Conservation (phyloP, 2,329 filamentous ascomycete species). For the Hypocrella siamensis region DNA sequence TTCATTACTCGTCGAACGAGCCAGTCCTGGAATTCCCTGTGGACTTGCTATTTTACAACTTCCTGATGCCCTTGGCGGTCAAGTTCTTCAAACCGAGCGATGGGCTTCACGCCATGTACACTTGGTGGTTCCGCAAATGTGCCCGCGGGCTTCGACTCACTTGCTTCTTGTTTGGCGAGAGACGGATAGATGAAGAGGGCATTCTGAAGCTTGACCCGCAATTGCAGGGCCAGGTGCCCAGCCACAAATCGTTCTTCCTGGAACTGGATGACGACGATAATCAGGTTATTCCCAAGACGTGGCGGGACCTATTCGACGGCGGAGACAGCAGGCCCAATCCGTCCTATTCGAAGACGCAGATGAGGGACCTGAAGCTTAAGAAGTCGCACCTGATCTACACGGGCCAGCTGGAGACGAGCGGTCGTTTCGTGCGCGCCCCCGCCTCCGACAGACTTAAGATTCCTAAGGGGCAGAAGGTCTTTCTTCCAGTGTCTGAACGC, state of each 20-base stretch:
- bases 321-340: conserved; percentile 27
- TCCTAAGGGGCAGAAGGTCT: conserved; percentile 67
- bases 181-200: conserved; percentile 69
- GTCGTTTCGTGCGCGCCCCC: conserved; percentile 78
- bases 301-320: conserved; percentile 38
- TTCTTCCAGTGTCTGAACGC: conserved; percentile 55
- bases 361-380: conserved; percentile 17
- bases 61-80: conserved; percentile 78
- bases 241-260: conserved; percentile 29
- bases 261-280: conserved; percentile 23
- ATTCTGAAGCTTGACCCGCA: conserved; percentile 30
- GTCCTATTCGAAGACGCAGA: conserved; percentile 18
- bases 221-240: conserved; percentile 14
- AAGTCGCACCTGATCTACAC: conserved; percentile 31
- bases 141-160: conserved; percentile 67
- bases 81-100: conserved; percentile 75
- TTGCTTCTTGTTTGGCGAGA: conserved; percentile 84
- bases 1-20: conserved; percentile 86
- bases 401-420: conserved; percentile 48
- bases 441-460: conserved; percentile 92
- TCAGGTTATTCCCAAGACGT: conserved; percentile 36
- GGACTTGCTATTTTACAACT: conserved; percentile 92
- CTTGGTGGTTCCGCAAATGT: conserved; percentile 90
- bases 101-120: conserved; percentile 70
- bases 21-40: conserved; percentile 89